A percentile compares a stretch with the other conserved stretches of the same genome.
phyloP scores from a whole-genome alignment of 225 moss, liverwort and hornwort species.

The Anthoceros angustus region DNA sequence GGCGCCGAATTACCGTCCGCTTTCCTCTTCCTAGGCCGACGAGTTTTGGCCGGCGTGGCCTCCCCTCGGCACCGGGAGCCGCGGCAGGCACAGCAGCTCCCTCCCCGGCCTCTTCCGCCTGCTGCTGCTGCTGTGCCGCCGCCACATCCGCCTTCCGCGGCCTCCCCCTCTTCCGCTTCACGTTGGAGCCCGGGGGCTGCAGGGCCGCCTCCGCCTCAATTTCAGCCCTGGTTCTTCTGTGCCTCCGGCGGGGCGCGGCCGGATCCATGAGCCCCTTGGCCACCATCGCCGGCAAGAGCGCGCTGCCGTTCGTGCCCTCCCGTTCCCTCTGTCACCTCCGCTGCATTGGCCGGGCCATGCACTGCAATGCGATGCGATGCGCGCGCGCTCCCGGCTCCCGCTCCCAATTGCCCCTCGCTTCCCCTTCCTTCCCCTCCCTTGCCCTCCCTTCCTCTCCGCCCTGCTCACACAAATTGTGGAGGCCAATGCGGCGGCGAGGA shows the following conservation, averaged over 20 bases:
- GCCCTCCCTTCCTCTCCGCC: no score
- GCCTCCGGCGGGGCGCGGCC: neutral
- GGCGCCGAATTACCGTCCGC: constrained; percentile 17
- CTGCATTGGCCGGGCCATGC: neutral
- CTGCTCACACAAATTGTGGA: neutral
- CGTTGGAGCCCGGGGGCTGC: constrained; percentile 10
- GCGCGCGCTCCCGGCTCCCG: neutral
- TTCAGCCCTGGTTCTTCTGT: constrained; percentile 24
- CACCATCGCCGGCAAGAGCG: neutral
- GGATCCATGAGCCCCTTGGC: constrained; percentile 3
- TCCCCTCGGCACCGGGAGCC: constrained; percentile 40
- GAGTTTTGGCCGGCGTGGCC: no score
- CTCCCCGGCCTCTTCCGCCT: constrained; percentile 11
- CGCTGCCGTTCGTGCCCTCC: neutral
- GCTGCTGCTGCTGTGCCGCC: constrained; percentile 7
- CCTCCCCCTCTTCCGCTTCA: constrained; percentile 65
- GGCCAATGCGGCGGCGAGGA: neutral
- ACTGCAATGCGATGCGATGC: neutral
- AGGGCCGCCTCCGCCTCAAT: constrained; percentile 43
- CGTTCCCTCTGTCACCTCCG: neutral
- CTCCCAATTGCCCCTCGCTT: neutral
- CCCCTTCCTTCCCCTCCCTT: neutral
- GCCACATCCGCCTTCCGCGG: constrained; percentile 64
- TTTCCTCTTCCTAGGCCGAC: constrained; percentile 81
- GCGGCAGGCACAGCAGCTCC: constrained; percentile 17